Conservation (phyloP, 148 eudicot genomes). For the Camellia sinensis region DNA sequence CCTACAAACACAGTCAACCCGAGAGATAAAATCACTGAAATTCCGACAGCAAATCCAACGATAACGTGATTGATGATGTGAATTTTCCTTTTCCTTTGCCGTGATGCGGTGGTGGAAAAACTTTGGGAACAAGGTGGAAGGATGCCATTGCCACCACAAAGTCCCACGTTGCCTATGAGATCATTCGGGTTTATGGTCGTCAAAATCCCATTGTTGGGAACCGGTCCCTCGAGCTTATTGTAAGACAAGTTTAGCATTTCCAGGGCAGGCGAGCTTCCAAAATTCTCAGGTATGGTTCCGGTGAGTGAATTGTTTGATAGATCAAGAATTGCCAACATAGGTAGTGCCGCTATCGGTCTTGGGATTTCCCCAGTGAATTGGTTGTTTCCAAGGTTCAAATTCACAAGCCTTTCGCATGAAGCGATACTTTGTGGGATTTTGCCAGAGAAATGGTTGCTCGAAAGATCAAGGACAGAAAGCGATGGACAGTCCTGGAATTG, state of each 20-base stretch:
- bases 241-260: slow-evolving; percentile 76
- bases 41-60: slow-evolving; percentile 53
- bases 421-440: slow-evolving; percentile 66
- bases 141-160: slow-evolving; percentile 71
- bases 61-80: slow-evolving; percentile 49
- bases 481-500: slow-evolving; percentile 74
- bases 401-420: slow-evolving; percentile 71
- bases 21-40: slow-evolving; percentile 46
- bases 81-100: slow-evolving; percentile 18
- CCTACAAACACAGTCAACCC: slow-evolving; percentile 37
- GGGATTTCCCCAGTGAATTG: slow-evolving; percentile 64
- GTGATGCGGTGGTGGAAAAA: slow-evolving; percentile 19
- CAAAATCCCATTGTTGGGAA: slow-evolving; percentile 71
- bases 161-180: slow-evolving; percentile 63
- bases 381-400: slow-evolving; percentile 57
- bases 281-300: slow-evolving; percentile 61
- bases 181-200: slow-evolving; percentile 64
- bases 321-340: slow-evolving; percentile 68
- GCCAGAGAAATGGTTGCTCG: slow-evolving; percentile 79
- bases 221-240: slow-evolving; percentile 65
- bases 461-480: slow-evolving; percentile 76
- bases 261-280: slow-evolving; percentile 84
- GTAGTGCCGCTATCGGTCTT: slow-evolving; percentile 55
- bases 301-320: slow-evolving; percentile 70
- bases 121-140: slow-evolving; percentile 68